Base-by-base conservation (phyloP, 805 yeast species). In the Metschnikowia colocasiae region DNA sequence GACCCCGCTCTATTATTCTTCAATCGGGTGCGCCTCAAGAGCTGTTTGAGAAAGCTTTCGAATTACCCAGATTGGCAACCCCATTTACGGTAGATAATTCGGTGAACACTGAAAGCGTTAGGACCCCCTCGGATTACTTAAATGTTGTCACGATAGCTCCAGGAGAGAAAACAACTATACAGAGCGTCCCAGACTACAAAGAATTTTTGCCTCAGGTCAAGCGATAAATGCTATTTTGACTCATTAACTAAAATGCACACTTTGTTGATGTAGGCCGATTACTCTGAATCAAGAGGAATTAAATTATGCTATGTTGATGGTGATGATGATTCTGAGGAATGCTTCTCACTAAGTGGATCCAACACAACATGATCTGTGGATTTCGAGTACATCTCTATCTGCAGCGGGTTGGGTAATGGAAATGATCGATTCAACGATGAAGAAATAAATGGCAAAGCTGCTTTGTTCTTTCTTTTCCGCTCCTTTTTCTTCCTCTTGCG, bases 1-100 rank as follows among this genome's bases (percentile, higher is more conserved):
- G 87, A 0, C 86, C 86, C 9, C 68, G 83, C 38, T 71, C 70
- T 22, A 48, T 79, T 3, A 59, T 79, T 45, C 56, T 79, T 4
- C 81, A 78, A 50, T 72, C 81, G 3, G 75, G 69, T 27, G 56
- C 70, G 3, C 65, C 58, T 2, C 51, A 47, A 36, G 55, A 49
- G 20, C 40, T 47, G 35, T 52, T 45, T 27, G 57, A 51, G 38
- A 39, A 47, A 3, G 40, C 42, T 22, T 50, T 49, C 25, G 35
- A 34, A 27, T 43, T 51, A 26, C 53, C 57, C 6, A 45, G 47
- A 9, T 26, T 53, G 16, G 46, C 50, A 15, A 47, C 54, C 2
- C 46, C 40, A 3, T 45, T 42, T 10, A 40, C 50, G 45, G 46
- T 45, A 29, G 47, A 27, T 43, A 51, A 45, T 6, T 23, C 30